Evolutionary conservation across 2,329 filamentous ascomycete genomes (phyloP).

Genomic region (Colletotrichum tropicicola): DNA sequence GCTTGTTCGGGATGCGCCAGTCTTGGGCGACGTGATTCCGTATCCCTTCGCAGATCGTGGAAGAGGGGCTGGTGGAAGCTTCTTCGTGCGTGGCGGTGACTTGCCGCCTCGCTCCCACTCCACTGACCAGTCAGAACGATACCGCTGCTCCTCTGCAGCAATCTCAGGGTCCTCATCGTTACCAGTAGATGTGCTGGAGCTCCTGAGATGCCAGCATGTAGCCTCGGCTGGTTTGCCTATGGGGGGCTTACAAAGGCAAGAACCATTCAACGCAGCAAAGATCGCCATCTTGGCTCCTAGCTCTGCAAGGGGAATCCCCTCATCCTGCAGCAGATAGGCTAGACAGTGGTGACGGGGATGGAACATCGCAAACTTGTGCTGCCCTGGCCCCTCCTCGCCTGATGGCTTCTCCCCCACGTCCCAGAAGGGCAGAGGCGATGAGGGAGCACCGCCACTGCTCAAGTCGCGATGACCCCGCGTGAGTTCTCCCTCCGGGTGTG

Average conservation of each 20-base stretch:
- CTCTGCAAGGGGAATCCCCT: background rate
- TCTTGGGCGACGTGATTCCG: no score
- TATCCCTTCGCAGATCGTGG: background rate
- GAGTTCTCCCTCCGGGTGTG: constrained; percentile 1
- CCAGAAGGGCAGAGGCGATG: background rate
- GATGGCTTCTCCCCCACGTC: background rate
- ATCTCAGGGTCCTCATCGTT: background rate
- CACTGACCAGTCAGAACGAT: constrained; percentile 9
- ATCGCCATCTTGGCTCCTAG: constrained; percentile 4
- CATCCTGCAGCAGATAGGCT: background rate
- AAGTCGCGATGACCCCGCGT: background rate
- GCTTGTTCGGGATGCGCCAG: no score
- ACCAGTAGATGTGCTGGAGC: background rate
- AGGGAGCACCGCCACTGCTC: constrained; percentile 7
- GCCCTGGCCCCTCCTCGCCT: constrained; percentile 8
- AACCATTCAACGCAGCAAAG: background rate
- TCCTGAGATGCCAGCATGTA: background rate
- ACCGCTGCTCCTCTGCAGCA: background rate
- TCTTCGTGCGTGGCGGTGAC: background rate
- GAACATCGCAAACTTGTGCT: background rate
- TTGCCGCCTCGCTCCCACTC: background rate
- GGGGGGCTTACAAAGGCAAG: background rate
- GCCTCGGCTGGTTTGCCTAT: background rate
- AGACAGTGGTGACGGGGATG: background rate
- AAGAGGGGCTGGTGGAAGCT: background rate